Evolutionary conservation across 2,329 filamentous ascomycete species (phyloP).

Genomic region (Colletotrichum caudatum): DNA sequence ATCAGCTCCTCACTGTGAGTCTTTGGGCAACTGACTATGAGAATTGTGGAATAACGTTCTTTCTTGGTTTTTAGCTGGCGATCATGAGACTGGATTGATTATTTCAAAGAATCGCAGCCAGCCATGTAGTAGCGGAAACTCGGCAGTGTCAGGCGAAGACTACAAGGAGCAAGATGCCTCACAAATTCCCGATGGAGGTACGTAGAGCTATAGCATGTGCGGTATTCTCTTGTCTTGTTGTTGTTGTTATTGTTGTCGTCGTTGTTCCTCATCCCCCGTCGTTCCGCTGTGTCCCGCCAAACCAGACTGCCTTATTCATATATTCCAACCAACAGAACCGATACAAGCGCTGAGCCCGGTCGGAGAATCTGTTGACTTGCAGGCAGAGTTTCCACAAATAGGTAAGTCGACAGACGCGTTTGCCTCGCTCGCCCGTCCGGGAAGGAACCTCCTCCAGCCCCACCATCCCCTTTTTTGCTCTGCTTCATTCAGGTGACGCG

Average conservation of each 20-base stretch:
- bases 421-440: background rate
- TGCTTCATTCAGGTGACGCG: background rate
- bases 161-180: background rate
- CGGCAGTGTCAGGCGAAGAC: background rate
- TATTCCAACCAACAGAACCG: conserved; percentile 5
- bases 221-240: background rate
- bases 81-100: background rate
- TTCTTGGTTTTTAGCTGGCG: background rate
- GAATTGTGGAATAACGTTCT: background rate
- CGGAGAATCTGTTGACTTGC: conserved; percentile 1
- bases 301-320: conserved; percentile 18
- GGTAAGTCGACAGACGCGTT: conserved; percentile 27
- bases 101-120: background rate
- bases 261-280: background rate
- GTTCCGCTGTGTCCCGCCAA: background rate
- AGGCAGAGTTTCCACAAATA: conserved; percentile 27
- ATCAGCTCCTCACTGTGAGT: background rate
- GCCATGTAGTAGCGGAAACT: background rate
- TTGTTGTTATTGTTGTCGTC: background rate
- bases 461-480: background rate
- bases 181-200: conserved; percentile 21
- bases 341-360: background rate
- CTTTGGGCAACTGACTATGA: background rate
- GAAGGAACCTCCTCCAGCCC: background rate
- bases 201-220: background rate